A percentile compares a stretch with the other conserved stretches of the same genome.
These are phyloP conservation scores for Singerocomus rubriflavus DNA, from an alignment of 1,284 basidiomycete genomes.

Conservation along the genomic window DNA sequence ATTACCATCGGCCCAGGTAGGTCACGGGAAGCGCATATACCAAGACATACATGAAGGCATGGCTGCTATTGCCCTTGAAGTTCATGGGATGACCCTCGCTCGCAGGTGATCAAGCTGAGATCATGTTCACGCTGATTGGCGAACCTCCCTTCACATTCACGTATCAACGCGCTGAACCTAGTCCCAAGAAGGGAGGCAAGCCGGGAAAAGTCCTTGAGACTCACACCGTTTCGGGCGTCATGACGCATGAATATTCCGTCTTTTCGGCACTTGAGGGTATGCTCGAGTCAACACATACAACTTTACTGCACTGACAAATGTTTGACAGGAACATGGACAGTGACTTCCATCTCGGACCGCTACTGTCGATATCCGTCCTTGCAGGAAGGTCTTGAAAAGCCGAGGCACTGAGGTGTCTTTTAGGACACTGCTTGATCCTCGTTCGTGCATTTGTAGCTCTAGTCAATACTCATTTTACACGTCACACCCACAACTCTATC, in stretches of 20 bases:
- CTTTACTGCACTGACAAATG: constrained; percentile 13
- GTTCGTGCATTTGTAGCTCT: constrained; percentile 34
- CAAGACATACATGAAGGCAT: constrained; percentile 87
- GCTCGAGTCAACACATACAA: constrained; percentile 20
- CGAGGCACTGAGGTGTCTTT: constrained; percentile 18
- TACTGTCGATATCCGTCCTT: constrained; percentile 76
- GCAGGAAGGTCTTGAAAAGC: constrained; percentile 39
- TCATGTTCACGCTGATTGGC: constrained; percentile 84
- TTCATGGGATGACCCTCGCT: constrained; percentile 1
- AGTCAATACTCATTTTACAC: constrained; percentile 13
- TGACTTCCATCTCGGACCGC: constrained; percentile 84
- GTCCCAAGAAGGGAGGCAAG: constrained; percentile 58
- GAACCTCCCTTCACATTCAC: constrained; percentile 96
- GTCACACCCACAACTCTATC: not conserved
- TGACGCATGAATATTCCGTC: constrained; percentile 78
- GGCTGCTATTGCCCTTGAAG: not conserved
- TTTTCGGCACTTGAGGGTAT: constrained; percentile 84
- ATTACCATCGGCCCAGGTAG: constrained; percentile 85
- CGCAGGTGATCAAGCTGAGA: constrained; percentile 87
- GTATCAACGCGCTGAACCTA: constrained; percentile 78
- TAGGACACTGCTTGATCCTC: constrained; percentile 7
- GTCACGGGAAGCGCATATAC: constrained; percentile 75
- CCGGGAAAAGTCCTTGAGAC: constrained; percentile 80
- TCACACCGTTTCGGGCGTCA: constrained; percentile 82
- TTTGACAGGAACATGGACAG: constrained; percentile 78